Evolutionary conservation across 805 yeast genomes (phyloP).

Genomic region (Sporopachydermia lactativora): DNA sequence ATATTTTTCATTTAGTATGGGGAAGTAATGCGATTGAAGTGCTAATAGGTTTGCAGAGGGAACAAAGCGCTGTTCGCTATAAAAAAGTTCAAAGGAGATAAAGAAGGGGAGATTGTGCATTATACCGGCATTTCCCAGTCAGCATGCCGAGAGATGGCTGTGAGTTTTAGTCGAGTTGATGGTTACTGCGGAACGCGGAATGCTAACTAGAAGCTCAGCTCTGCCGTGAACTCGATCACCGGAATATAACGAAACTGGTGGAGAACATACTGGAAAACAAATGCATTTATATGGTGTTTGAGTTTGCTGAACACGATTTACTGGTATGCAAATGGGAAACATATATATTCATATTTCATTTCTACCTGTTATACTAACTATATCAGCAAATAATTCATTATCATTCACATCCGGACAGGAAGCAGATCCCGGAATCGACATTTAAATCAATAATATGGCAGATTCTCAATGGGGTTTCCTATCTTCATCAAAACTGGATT

Average conservation of each 20-base stretch:
- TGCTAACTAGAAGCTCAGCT: constrained; percentile 17
- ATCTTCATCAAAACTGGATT: constrained; percentile 91
- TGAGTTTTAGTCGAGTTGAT: background rate
- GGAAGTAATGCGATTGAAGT: too few relatives aligned
- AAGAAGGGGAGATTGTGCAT: constrained; percentile 77
- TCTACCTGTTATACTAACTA: background rate
- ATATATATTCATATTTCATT: background rate
- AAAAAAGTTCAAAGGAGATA: constrained; percentile 89
- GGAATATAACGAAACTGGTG: constrained; percentile 63
- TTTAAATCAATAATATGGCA: constrained; percentile 86
- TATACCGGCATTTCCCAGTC: constrained; percentile 94
- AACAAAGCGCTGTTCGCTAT: constrained; percentile 51
- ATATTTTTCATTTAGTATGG: too few relatives aligned
- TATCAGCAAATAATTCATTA: constrained; percentile 70
- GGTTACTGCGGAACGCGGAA: background rate
- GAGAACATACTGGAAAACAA: constrained; percentile 82
- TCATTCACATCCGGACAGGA: constrained; percentile 81
- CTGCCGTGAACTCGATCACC: constrained; percentile 74
- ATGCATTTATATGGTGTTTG: constrained; percentile 88
- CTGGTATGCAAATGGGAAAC: constrained; percentile 19
- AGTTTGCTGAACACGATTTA: constrained; percentile 91
- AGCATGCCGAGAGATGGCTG: constrained; percentile 91
- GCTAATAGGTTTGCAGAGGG: constrained; percentile 7
- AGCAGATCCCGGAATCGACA: constrained; percentile 63
- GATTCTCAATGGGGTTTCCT: constrained; percentile 80